Conservation (phyloP, 257 asterid species). For the Solanum bulbocastanum region DNA sequence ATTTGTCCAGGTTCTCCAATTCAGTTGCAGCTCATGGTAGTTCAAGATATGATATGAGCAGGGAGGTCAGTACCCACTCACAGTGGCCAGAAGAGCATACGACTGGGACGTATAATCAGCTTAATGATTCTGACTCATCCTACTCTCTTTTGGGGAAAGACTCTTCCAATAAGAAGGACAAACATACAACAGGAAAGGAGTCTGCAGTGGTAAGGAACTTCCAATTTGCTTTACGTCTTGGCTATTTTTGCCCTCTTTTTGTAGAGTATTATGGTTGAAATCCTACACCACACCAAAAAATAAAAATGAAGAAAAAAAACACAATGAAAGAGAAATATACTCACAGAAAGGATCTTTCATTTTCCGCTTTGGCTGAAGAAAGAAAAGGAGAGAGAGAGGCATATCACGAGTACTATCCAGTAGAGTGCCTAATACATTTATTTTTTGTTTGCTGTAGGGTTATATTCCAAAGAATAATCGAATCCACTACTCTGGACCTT, state of each 20-base stretch:
- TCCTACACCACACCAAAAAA: neutral
- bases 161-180: constrained; percentile 38
- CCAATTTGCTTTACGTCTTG: neutral
- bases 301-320: neutral
- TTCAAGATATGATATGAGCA: constrained; percentile 56
- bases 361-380: neutral
- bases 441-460: constrained; percentile 18
- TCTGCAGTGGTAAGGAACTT: constrained; percentile 24
- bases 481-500: constrained; percentile 78
- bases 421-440: neutral
- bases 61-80: constrained; percentile 32
- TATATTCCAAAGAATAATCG: constrained; percentile 38
- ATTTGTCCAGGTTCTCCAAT: constrained; percentile 62
- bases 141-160: constrained; percentile 44
- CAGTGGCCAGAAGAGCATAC: constrained; percentile 29
- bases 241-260: neutral
- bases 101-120: constrained; percentile 26
- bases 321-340: neutral
- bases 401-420: neutral
- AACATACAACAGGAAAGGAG: constrained; percentile 30
- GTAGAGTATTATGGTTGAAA: neutral
- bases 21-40: constrained; percentile 55
- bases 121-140: constrained; percentile 46
- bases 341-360: neutral
- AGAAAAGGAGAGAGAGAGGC: neutral